These are phyloP conservation scores for Leishmania guyanensis DNA, from an alignment of 208 protist species.

Conservation along the genomic window DNA sequence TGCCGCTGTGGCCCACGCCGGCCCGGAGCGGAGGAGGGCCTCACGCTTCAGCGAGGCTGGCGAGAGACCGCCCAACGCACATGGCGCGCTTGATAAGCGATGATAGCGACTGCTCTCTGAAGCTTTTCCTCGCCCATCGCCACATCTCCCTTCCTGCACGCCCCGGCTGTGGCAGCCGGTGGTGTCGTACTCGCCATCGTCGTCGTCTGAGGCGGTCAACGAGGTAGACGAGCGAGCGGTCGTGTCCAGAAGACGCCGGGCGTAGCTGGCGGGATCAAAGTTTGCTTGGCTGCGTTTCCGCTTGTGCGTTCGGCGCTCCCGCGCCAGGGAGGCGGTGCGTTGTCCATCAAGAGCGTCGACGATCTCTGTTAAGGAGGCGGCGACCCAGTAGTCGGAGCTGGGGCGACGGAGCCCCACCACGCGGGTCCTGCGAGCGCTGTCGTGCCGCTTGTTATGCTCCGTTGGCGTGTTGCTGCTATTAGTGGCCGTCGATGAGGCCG, in stretches of 20 bases:
- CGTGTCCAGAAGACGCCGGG: conserved; percentile 20
- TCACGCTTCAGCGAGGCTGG: background rate
- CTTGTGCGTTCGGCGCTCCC: background rate
- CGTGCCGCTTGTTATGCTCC: background rate
- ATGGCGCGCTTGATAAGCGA: background rate
- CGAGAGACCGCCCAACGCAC: background rate
- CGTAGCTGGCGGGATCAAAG: conserved; percentile 23
- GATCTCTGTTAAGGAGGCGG: conserved; percentile 24
- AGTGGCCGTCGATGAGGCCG: conserved; percentile 5
- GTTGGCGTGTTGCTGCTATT: background rate
- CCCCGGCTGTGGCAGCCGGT: background rate
- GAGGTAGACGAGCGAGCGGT: background rate
- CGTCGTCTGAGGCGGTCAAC: background rate
- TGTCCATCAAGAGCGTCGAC: conserved; percentile 21
- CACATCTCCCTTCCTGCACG: background rate
- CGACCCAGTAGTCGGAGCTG: conserved; percentile 13
- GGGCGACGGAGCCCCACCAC: background rate
- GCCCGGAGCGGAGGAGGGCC: conserved; percentile 5
- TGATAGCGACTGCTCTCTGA: background rate
- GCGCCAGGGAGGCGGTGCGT: background rate
- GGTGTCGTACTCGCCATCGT: background rate
- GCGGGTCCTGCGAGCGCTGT: background rate
- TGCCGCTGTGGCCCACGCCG: conserved; percentile 18
- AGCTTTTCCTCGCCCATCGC: too few species aligned
- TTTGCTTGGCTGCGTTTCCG: too few species aligned